Base-by-base conservation (phyloP, 1,284 basidiomycete genomes). In the Moniliophthora roreri region DNA sequence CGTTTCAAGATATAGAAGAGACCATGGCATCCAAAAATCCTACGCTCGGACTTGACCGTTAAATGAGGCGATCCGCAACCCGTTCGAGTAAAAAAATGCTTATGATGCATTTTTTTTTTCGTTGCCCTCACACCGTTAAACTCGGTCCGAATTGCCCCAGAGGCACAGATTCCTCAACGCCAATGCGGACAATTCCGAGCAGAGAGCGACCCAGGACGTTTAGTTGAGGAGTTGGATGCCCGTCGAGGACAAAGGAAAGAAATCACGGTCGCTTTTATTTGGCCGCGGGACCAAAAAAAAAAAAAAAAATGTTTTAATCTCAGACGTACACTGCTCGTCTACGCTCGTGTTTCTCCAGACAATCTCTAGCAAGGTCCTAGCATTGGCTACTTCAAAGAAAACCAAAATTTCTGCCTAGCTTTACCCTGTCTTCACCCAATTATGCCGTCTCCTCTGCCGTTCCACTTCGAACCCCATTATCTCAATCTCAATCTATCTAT, bases 351-450 rank as follows among this genome's bases (percentile, higher is more conserved):
- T n/a, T n/a, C n/a, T n/a, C n/a, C n/a, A n/a, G n/a, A n/a, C n/a
- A n/a, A n/a, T 23, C 18, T 52, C 28, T 48, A 47, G 34, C 44
- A 52, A 37, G 50, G 42, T 52, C 13, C 42, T 35, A 41, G 39
- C 39, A 41, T 20, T 21, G 13, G 23, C 16, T 21, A 18, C 18
- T n/a, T 21, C 16, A n/a, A 6, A 23, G 26, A 28, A 23, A 23
- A 21, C 21, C 18, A 13, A 23, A 41, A 41, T 32, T 32, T 32
- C 28, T 32, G 7, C 28, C 6, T 32, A 32, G 28, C 7, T 32
- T n/a, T n/a, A n/a, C n/a, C n/a, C n/a, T n/a, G n/a, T n/a, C n/a
- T n/a, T n/a, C n/a, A n/a, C n/a, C n/a, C n/a, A n/a, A n/a, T n/a
- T n/a, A n/a, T n/a, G n/a, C n/a, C n/a, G n/a, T n/a, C n/a, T n/a